Conservation (phyloP, 192 early-diverging fungal species). For the Coemansia sp. region DNA sequence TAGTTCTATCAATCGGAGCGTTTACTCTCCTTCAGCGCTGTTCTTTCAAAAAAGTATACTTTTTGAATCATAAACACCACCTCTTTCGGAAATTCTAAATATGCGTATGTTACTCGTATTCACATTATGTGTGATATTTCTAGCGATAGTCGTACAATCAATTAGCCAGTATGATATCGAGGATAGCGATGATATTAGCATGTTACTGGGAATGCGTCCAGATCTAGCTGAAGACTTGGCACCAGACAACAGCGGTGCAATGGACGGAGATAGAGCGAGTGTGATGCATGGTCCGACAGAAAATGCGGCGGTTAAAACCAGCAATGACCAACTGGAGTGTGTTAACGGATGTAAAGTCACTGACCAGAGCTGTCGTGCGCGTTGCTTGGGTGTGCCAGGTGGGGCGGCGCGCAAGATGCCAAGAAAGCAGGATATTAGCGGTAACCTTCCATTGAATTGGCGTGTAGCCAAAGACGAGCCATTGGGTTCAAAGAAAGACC, state of each 20-base stretch:
- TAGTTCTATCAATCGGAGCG: background rate
- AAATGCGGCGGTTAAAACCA: background rate
- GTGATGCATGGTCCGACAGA: background rate
- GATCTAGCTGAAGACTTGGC: constrained; percentile 32
- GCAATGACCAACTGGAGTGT: constrained; percentile 24
- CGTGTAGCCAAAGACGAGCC: constrained; percentile 4
- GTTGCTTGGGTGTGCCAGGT: constrained; percentile 51
- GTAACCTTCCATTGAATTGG: constrained; percentile 47
- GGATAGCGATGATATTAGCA: constrained; percentile 21
- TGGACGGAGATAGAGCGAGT: background rate
- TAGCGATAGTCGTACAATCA: background rate
- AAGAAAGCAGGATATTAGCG: constrained; percentile 40
- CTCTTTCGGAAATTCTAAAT: background rate
- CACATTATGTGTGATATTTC: background rate
- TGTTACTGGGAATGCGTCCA: constrained; percentile 29
- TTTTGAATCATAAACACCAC: background rate
- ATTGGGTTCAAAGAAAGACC: background rate
- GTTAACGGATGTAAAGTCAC: constrained; percentile 25
- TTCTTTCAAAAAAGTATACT: background rate
- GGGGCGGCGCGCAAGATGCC: constrained; percentile 40
- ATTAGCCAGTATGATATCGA: background rate
- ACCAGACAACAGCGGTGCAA: background rate
- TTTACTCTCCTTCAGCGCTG: background rate
- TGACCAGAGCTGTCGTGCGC: constrained; percentile 47
- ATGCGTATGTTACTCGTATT: constrained; percentile 1